phyloP scores from a whole-genome alignment of 352 stramenopile species.

The Phytophthora pisi region DNA sequence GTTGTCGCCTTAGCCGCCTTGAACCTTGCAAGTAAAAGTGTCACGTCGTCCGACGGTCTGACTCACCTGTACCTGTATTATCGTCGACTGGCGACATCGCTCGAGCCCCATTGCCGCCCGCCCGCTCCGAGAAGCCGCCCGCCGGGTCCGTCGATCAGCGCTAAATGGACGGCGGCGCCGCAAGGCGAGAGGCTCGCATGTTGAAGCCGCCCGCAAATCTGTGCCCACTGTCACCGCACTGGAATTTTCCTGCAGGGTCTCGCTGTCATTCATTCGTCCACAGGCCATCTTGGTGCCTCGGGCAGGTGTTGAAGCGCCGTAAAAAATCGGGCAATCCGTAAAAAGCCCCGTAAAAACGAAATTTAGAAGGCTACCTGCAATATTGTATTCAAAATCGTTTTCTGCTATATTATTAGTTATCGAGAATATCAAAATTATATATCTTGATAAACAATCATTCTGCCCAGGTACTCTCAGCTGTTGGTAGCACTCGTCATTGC shows the following conservation, averaged over 20 bases:
- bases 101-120: not conserved
- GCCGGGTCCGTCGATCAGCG: not conserved
- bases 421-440: not conserved
- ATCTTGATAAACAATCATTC: not conserved
- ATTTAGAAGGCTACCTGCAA: conserved; percentile 9
- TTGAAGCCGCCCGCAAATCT: conserved; percentile 3
- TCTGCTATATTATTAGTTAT: not conserved
- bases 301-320: conserved; percentile 13
- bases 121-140: not conserved
- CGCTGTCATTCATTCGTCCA: not conserved
- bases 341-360: conserved; percentile 27
- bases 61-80: not conserved
- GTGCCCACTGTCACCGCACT: not conserved
- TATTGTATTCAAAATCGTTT: not conserved
- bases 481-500: not conserved
- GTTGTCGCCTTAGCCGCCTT: not conserved
- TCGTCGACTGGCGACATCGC: conserved; percentile 12
- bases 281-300: not conserved
- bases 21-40: not conserved
- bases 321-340: conserved; percentile 21
- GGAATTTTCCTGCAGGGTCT: not conserved
- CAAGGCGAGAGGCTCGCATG: not conserved
- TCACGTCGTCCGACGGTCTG: not conserved
- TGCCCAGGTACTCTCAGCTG: too few species aligned
- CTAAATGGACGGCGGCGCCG: conserved; percentile 4